These are phyloP conservation scores for Stygiomarasmius scandens DNA, from an alignment of 1,284 basidiomycete genomes.

Conservation along the genomic window DNA sequence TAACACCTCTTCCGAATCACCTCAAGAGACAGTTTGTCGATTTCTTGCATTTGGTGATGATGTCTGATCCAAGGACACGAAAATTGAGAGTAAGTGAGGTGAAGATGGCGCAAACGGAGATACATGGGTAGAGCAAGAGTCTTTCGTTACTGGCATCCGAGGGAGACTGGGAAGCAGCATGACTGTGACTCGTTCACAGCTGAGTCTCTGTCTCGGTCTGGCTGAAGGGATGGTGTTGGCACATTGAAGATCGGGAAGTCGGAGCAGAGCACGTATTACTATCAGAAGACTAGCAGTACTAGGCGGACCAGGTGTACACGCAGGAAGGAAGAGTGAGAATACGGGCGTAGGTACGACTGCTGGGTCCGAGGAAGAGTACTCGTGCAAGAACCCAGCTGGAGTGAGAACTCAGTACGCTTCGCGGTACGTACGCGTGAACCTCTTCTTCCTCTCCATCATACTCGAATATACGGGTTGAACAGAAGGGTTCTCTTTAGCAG, in stretches of 20 bases:
- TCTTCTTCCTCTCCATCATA: conserved; percentile 94
- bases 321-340: conserved; percentile 92
- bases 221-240: neutral
- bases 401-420: conserved; percentile 94
- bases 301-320: conserved; percentile 96
- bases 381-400: conserved; percentile 94
- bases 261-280: neutral
- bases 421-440: conserved; percentile 90
- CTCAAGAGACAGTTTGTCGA: too few relatives aligned
- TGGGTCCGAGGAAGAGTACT: conserved; percentile 85
- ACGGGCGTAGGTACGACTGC: conserved; percentile 68
- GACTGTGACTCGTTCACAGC: neutral
- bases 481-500: conserved; percentile 91
- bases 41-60: too few relatives aligned
- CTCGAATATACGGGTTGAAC: conserved; percentile 91
- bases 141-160: neutral
- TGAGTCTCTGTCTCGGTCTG: neutral
- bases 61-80: too few relatives aligned
- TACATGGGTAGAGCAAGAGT: neutral
- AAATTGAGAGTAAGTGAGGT: too few relatives aligned
- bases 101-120: neutral
- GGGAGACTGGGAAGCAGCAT: neutral
- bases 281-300: conserved; percentile 53
- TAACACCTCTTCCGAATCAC: neutral
- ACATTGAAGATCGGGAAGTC: neutral